phyloP scores from a whole-genome alignment of 345 rosid genomes.

The Rhizophora apiculata region DNA sequence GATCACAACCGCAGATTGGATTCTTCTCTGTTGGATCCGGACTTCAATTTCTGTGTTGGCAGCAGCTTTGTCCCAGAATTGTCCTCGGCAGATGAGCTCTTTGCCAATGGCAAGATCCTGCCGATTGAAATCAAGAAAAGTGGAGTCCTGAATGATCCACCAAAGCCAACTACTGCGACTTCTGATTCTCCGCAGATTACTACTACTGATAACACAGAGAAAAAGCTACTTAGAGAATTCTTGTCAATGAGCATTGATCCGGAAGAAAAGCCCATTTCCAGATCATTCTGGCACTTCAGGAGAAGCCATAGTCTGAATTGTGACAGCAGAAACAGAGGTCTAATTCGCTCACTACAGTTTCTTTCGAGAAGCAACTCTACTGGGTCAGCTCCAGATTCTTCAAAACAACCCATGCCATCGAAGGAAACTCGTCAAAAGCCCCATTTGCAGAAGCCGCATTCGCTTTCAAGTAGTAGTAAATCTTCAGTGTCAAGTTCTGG shows the following conservation, averaged over 20 bases:
- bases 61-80: conserved; percentile 43
- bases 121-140: conserved; percentile 60
- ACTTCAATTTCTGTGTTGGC: conserved; percentile 63
- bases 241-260: conserved; percentile 40
- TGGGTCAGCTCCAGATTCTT: conserved; percentile 58
- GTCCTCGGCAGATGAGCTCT: conserved; percentile 83
- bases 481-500: conserved; percentile 37
- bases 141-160: conserved; percentile 12
- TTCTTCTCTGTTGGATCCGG: conserved; percentile 49
- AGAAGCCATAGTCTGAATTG: conserved; percentile 81
- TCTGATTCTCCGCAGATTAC: conserved; percentile 13
- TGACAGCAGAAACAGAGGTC: conserved; percentile 51
- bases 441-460: conserved; percentile 46
- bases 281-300: conserved; percentile 68
- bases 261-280: conserved; percentile 36
- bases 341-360: conserved; percentile 62
- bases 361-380: conserved; percentile 84
- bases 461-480: conserved; percentile 38
- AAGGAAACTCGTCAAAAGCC: conserved; percentile 44
- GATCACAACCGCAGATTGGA: conserved; percentile 39
- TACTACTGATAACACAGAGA: conserved; percentile 27
- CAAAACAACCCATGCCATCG: conserved; percentile 29
- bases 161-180: conserved; percentile 12
- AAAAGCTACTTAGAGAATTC: conserved; percentile 77
- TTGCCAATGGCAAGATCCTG: conserved; percentile 78